Evolutionary conservation across 371 early-diverging fungal species (phyloP), one percentile per base, ranked within the genome.

Genomic region (Apophysomyces variabilis): DNA sequence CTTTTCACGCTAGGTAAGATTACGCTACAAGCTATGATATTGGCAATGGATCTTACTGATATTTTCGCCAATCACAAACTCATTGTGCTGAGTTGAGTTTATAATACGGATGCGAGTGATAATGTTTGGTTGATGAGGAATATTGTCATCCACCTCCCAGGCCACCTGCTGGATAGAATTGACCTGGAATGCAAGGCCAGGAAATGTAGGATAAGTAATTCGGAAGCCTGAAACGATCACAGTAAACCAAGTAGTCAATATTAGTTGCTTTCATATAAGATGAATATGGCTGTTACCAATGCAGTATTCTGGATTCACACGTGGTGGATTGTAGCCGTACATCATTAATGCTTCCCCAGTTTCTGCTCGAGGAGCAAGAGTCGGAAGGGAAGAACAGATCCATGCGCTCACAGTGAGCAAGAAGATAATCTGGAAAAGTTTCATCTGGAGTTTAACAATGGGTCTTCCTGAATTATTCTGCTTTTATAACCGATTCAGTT

Each of bases 301-400:
- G 54, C 83, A 83, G 46, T 79, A 75, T 5, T 76, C 80, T 12
- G 83, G 83, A 35, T 83, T 83, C 12, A 75, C 71, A 47, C 83
- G 83, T 37, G 83, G 83, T 21, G 83, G 83, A 41, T 79, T 79
- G 57, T 79, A 78, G 16, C 83, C 83, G 57, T 69, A 79, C 46
- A 66, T 64, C 71, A 79, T 68, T 38, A 83, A 58, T 2, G 77
- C 77, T 57, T 83, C 78, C 32, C 74, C 77, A 0, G 38, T 32
- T 63, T 81, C 78, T 37, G 73, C 75, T 54, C 78, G 58, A 5
- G 21, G 54, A 21, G 21, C 54, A 21, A 21, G 16, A 21, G 54
- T 21, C 21, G 54, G 54, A 21, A 7, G 54, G 11, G 54, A 4
- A 18, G 54, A 50, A 21, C 8, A 0, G 1, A 21, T 9, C 21